Evolutionary conservation across 2,329 filamentous ascomycete genomes (phyloP), one percentile per base, ranked within the genome.

Genomic region (Diatrype stigma): DNA sequence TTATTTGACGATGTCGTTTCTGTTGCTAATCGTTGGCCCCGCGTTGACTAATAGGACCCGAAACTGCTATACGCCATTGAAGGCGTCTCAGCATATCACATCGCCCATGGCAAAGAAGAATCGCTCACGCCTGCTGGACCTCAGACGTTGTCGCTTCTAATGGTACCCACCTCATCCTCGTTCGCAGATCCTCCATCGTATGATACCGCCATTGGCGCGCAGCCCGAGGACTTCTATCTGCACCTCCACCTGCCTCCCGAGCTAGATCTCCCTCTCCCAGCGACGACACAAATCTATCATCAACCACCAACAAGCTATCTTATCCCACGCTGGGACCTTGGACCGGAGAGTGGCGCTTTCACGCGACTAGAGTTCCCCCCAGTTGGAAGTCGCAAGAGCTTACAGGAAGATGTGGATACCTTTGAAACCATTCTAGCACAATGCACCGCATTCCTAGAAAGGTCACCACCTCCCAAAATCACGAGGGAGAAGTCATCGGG

Each of bases 371-470:
- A 96, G 67, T 97, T 99, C 60, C 92, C 92, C 0, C 68, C 78
- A 2, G 74, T 88, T 22, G 89, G 89, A 19, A 84, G 77, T 53
- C 85, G 89, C 32, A 77, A 81, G 32, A 86, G 89, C 23, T 81
- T 89, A 1, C 91, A 96, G 68, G 92, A 97, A 67, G 93, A 96
- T 67, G 79, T 96, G 40, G 91, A 96, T 66, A 97, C 93, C 1
- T 97, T 96, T 64, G 93, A 97, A 75, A 96, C 93, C 3, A 97
- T 97, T 57, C 79, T 97, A 47, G 93, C 93, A n/a, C 91, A 97
- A 72, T 97, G 93, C 70, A 97, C 93, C 2, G 90, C 93, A 2
- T 97, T 99, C 68, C 81, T 96, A 4, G 93, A 97, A 70, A 84
- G 91, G 42, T 86, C 89, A 10, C 77, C 85, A 38, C 84, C 89